phyloP scores from a whole-genome alignment of 148 eudicot species.

The Vaccinium darrowii region DNA sequence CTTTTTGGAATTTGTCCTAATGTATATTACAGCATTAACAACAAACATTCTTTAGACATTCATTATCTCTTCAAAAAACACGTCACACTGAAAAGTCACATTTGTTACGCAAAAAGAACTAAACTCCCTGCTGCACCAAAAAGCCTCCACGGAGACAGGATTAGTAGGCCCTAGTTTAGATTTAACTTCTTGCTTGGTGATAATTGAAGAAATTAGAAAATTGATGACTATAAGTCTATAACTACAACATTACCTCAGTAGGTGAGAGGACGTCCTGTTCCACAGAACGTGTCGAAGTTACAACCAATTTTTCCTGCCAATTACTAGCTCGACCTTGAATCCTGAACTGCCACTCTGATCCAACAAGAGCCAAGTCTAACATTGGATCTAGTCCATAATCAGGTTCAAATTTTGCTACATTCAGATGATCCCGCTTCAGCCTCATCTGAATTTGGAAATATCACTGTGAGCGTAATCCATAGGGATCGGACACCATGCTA shows the following conservation, averaged over 20 bases:
- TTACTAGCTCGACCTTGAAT: constrained; percentile 97
- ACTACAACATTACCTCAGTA: constrained; percentile 61
- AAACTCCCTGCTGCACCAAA: background rate
- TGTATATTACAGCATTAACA: background rate
- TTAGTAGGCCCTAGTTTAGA: background rate
- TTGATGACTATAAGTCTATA: background rate
- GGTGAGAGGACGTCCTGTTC: constrained; percentile 96
- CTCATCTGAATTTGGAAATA: constrained; percentile 59
- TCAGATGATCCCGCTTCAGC: constrained; percentile 91
- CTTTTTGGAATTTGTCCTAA: background rate
- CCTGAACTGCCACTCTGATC: constrained; percentile 99
- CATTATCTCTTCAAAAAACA: background rate
- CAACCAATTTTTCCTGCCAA: constrained; percentile 98
- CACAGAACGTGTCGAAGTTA: constrained; percentile 94
- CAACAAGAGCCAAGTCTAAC: constrained; percentile 92
- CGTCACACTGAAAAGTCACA: background rate
- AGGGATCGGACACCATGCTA: background rate
- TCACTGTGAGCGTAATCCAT: background rate
- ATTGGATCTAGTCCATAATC: constrained; percentile 93
- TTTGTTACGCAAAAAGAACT: background rate
- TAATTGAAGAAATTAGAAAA: background rate
- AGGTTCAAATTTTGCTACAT: constrained; percentile 96
- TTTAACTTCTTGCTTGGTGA: background rate
- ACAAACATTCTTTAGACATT: background rate
- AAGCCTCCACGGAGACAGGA: background rate